phyloP scores from a whole-genome alignment of 1,284 basidiomycete genomes.

The Trichosporon inkin region DNA sequence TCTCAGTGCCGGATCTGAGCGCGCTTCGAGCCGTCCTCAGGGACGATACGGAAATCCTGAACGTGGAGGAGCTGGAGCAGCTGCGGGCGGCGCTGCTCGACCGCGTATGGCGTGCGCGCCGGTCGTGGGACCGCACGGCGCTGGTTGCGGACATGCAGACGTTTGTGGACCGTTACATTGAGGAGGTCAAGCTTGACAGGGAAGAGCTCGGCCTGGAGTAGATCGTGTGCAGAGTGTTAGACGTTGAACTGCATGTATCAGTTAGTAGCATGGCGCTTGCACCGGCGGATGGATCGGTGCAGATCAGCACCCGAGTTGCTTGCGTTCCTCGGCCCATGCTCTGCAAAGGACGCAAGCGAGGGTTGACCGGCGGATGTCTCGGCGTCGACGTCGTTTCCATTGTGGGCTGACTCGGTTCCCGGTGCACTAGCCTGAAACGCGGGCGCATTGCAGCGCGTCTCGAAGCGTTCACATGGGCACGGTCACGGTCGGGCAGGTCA shows the following conservation, averaged over 20 bases:
- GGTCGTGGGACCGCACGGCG: conserved; percentile 73
- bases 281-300: no score
- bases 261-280: background rate
- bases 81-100: conserved; percentile 78
- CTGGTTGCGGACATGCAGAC: conserved; percentile 59
- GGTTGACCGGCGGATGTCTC: no score
- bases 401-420: no score
- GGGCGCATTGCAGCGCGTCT: no score
- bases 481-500: no score
- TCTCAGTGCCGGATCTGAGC: conserved; percentile 35
- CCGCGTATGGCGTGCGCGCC: conserved; percentile 71
- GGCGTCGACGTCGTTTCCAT: no score
- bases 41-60: conserved; percentile 57
- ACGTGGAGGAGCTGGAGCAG: conserved; percentile 88
- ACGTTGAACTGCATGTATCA: background rate
- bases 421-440: no score
- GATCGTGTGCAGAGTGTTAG: background rate
- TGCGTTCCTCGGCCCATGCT: no score
- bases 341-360: no score
- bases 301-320: no score
- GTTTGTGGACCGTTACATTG: conserved; percentile 23
- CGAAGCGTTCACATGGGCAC: no score
- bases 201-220: conserved; percentile 8
- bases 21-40: conserved; percentile 26
- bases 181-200: conserved; percentile 23